Evolutionary conservation across 2,329 filamentous ascomycete species (phyloP).

Genomic region (Scedosporium boydii): DNA sequence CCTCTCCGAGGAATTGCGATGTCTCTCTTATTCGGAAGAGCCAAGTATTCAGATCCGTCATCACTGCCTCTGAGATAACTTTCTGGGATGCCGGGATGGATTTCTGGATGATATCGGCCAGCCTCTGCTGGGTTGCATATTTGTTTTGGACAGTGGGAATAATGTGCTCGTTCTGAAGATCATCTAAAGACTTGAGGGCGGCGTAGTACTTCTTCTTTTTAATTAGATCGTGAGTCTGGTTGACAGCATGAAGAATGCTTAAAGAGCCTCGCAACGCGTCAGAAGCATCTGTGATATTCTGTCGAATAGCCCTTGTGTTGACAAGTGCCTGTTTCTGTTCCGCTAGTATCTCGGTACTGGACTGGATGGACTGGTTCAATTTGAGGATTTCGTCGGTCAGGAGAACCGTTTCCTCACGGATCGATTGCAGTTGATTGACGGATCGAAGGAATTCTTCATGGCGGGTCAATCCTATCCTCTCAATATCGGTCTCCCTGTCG

Average conservation of each 20-base stretch:
- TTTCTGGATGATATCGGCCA: constrained; percentile 91
- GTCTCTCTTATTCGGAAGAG: constrained; percentile 90
- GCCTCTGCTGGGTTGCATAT: constrained; percentile 87
- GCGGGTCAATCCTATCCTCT: constrained; percentile 87
- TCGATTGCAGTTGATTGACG: constrained; percentile 85
- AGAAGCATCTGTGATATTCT: constrained; percentile 91
- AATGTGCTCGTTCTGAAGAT: constrained; percentile 91
- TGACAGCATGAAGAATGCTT: constrained; percentile 84
- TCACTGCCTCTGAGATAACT: constrained; percentile 90
- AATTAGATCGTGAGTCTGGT: constrained; percentile 86
- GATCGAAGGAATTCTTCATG: constrained; percentile 94
- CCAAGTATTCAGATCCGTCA: constrained; percentile 96
- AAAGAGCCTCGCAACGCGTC: constrained; percentile 84
- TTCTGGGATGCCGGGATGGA: constrained; percentile 90
- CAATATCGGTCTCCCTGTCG: constrained; percentile 83
- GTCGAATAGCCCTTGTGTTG: constrained; percentile 80
- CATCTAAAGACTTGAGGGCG: constrained; percentile 85
- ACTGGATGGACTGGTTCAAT: constrained; percentile 89
- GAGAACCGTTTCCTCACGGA: constrained; percentile 81
- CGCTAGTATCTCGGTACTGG: constrained; percentile 86
- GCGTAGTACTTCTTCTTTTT: constrained; percentile 93
- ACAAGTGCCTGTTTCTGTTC: constrained; percentile 92
- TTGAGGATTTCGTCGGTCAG: constrained; percentile 86
- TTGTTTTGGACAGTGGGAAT: constrained; percentile 63
- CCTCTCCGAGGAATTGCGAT: constrained; percentile 89